These are phyloP conservation scores for Penicillium sp. DNA, from an alignment of 2,329 filamentous ascomycete species.

Conservation along the genomic window DNA sequence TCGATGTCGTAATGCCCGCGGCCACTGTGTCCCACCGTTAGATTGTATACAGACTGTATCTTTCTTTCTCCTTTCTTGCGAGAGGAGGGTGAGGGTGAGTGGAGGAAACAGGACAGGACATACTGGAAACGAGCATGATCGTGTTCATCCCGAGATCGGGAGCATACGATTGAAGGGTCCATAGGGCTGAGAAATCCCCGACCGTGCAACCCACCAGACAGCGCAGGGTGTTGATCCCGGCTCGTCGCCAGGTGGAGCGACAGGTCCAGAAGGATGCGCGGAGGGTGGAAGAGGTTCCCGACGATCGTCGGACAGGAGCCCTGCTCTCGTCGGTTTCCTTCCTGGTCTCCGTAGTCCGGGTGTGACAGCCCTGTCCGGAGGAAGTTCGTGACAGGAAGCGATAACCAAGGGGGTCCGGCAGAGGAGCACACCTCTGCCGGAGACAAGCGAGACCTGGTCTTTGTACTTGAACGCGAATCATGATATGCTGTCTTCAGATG, in stretches of 20 bases:
- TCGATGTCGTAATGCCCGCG: constrained; percentile 56
- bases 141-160: constrained; percentile 52
- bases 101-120: constrained; percentile 9
- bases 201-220: constrained; percentile 60
- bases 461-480: neutral
- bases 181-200: constrained; percentile 63
- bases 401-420: neutral
- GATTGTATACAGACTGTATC: too few species aligned
- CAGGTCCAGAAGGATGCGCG: constrained; percentile 40
- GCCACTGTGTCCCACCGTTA: constrained; percentile 49
- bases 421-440: neutral
- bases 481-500: neutral
- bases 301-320: too few species aligned
- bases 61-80: too few species aligned
- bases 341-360: neutral
- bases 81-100: too few species aligned
- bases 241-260: constrained; percentile 53
- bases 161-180: constrained; percentile 56
- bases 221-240: constrained; percentile 58
- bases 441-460: too few species aligned
- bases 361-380: neutral
- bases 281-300: constrained; percentile 1
- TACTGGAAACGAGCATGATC: constrained; percentile 60
- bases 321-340: too few species aligned
- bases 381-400: neutral